A percentile compares a stretch with the other conserved stretches of the same genome.
Evolutionary conservation across 23 red algal species (phyloP).

Genomic region (Gracilaria domingensis): DNA sequence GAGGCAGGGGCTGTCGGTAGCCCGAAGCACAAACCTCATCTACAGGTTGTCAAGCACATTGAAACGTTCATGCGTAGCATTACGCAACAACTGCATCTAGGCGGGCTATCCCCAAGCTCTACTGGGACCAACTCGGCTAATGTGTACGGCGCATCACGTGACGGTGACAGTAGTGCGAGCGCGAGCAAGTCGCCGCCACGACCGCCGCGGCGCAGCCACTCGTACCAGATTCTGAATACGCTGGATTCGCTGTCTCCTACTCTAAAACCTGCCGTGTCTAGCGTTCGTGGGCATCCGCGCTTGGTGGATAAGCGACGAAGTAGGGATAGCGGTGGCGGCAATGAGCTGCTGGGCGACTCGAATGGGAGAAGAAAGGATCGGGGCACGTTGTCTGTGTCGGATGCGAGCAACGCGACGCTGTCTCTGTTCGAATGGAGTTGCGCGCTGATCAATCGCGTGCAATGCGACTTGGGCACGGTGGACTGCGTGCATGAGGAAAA

Average conservation of each 20-base stretch:
- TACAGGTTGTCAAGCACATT: conserved; percentile 25
- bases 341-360: not conserved
- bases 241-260: conserved; percentile 20
- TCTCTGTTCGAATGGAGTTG: conserved; percentile 71
- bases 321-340: not conserved
- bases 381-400: not conserved
- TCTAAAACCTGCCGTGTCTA: not conserved
- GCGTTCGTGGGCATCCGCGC: not conserved
- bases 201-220: conserved; percentile 43
- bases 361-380: not conserved
- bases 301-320: not conserved
- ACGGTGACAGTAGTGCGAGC: not conserved
- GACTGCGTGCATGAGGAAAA: conserved; percentile 37
- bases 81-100: not conserved
- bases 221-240: conserved; percentile 69
- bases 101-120: conserved; percentile 1
- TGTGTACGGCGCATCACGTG: not conserved
- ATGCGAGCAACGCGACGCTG: conserved; percentile 29
- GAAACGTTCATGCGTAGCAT: conserved; percentile 34
- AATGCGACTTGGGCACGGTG: conserved; percentile 11
- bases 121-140: not conserved
- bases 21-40: conserved; percentile 1
- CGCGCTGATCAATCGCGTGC: conserved; percentile 39
- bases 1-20: not conserved
- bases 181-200: conserved; percentile 39